A percentile compares a stretch with the other conserved stretches of the same genome.
These are phyloP conservation scores for Geosiphon pyriformis DNA, from an alignment of 192 early-diverging fungal genomes.

Conservation along the genomic window DNA sequence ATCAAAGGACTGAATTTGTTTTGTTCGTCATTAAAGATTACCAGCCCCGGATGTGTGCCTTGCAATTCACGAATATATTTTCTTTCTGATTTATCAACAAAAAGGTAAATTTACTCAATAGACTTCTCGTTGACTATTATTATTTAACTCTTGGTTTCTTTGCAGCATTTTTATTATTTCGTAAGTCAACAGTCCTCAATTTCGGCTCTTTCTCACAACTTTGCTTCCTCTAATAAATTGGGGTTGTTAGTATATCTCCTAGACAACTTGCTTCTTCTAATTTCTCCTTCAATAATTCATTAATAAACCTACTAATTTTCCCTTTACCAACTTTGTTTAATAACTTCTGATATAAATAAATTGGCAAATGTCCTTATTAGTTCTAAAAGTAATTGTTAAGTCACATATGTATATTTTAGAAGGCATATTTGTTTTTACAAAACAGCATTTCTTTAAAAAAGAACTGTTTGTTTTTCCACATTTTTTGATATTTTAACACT, in stretches of 20 bases:
- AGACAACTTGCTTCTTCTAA: neutral
- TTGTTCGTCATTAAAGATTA: slow-evolving; percentile 15
- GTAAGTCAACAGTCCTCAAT: slow-evolving; percentile 7
- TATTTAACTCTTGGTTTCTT: neutral
- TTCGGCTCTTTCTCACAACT: slow-evolving; percentile 7
- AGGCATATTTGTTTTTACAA: too few species aligned
- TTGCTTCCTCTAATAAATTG: slow-evolving; percentile 1
- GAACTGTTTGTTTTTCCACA: too few species aligned
- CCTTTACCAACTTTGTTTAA: slow-evolving; percentile 3
- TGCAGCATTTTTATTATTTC: neutral
- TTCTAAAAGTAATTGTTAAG: too few species aligned
- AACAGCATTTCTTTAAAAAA: too few species aligned
- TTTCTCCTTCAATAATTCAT: neutral
- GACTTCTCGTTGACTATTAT: neutral
- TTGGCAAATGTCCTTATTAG: slow-evolving; percentile 6
- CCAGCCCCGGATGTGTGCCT: neutral
- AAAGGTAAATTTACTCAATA: slow-evolving; percentile 18
- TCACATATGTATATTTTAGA: too few species aligned
- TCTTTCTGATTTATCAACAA: neutral
- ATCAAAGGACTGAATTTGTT: slow-evolving; percentile 12
- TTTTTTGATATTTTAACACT: too few species aligned
- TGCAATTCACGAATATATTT: slow-evolving; percentile 14
- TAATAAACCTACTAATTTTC: slow-evolving; percentile 3
- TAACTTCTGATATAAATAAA: slow-evolving; percentile 8
- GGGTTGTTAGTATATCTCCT: slow-evolving; percentile 9